Conservation (phyloP, 495 filamentous ascomycete species). For the Hypoxylon cercidicola region DNA sequence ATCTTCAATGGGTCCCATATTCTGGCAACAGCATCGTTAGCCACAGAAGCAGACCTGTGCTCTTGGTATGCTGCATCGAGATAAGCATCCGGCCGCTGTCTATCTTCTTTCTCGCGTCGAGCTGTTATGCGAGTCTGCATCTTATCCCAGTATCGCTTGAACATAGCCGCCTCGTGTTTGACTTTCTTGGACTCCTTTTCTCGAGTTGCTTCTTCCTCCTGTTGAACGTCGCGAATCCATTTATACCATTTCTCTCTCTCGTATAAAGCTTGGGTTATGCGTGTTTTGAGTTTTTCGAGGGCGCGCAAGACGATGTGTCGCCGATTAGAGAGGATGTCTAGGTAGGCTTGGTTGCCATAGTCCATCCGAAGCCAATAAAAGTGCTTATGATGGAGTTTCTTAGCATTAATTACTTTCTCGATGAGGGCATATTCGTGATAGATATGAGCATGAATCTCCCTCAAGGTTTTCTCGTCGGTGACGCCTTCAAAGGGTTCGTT, state of each 20-base stretch:
- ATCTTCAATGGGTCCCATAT: constrained; percentile 67
- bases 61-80: constrained; percentile 59
- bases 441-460: constrained; percentile 56
- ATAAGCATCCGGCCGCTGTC: constrained; percentile 54
- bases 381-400: constrained; percentile 63
- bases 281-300: constrained; percentile 58
- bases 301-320: constrained; percentile 54
- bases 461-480: constrained; percentile 48
- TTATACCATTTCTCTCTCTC: constrained; percentile 60
- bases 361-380: constrained; percentile 61
- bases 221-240: constrained; percentile 59
- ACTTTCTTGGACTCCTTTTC: constrained; percentile 65
- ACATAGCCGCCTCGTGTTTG: constrained; percentile 62
- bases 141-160: constrained; percentile 58
- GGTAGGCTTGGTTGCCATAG: constrained; percentile 57
- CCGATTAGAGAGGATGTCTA: constrained; percentile 57
- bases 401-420: constrained; percentile 60
- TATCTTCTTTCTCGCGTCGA: constrained; percentile 53
- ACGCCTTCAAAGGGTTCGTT: constrained; percentile 56
- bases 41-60: constrained; percentile 48
- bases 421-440: constrained; percentile 57
- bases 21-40: constrained; percentile 45
- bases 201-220: constrained; percentile 57
- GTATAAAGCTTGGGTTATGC: constrained; percentile 58
- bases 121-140: constrained; percentile 48